phyloP scores from a whole-genome alignment of 2,329 filamentous ascomycete species.

The Endoconidiophora polonica region DNA sequence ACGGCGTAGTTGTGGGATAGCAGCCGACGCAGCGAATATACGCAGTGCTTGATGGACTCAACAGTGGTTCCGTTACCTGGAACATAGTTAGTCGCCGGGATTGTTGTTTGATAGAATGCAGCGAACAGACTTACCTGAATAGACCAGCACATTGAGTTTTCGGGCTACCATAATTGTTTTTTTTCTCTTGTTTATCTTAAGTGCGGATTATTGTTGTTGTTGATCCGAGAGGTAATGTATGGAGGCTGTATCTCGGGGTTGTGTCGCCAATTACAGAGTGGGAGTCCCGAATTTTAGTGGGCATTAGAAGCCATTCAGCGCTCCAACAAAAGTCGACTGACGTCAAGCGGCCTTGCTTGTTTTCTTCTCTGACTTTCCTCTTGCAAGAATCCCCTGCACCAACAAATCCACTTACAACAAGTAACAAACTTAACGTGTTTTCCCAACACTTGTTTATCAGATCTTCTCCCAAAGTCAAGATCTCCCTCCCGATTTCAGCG shows the following conservation, averaged over 20 bases:
- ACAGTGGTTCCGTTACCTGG: slow-evolving; percentile 69
- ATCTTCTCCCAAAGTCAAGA: too few relatives aligned
- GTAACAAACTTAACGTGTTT: background rate
- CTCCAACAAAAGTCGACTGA: too few relatives aligned
- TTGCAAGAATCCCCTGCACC: too few relatives aligned
- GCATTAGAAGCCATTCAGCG: too few relatives aligned
- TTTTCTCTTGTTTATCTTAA: too few relatives aligned
- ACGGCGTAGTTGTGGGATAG: slow-evolving; percentile 87
- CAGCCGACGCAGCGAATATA: slow-evolving; percentile 71
- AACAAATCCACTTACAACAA: background rate
- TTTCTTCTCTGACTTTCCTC: background rate
- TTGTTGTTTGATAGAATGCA: slow-evolving; percentile 14
- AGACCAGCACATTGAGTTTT: slow-evolving; percentile 82
- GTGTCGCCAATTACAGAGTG: background rate
- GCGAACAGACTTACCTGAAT: slow-evolving; percentile 47
- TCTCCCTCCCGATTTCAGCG: too few relatives aligned
- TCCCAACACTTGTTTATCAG: background rate
- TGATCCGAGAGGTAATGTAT: too few relatives aligned
- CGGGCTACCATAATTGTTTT: slow-evolving; percentile 39
- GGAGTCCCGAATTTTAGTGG: too few relatives aligned
- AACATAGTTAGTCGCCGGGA: slow-evolving; percentile 8
- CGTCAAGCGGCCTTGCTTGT: too few relatives aligned
- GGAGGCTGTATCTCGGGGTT: background rate
- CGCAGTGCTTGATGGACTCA: slow-evolving; percentile 77
- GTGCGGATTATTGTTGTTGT: too few relatives aligned